Evolutionary conservation across 2,329 filamentous ascomycete species (phyloP).

Genomic region (Thelonectria olida): DNA sequence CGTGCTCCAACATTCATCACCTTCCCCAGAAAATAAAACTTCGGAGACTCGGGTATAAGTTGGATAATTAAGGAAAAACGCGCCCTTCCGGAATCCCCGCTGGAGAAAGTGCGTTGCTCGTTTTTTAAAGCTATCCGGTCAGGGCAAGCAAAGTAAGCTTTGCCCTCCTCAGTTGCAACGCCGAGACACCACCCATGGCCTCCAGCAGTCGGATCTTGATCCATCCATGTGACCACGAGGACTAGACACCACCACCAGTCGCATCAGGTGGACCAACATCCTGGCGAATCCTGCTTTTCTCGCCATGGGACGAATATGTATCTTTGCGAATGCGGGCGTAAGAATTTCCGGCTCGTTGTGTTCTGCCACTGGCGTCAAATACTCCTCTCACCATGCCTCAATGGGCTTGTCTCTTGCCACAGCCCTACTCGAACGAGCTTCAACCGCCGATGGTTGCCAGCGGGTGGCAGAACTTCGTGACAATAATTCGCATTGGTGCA

Average conservation of each 20-base stretch:
- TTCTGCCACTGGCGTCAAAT: background rate
- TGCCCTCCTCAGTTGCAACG: background rate
- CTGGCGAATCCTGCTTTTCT: conserved; percentile 25
- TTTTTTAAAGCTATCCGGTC: background rate
- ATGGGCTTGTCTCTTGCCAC: background rate
- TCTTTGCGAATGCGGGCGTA: too few relatives aligned
- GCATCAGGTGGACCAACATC: conserved; percentile 28
- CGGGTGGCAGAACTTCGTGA: background rate
- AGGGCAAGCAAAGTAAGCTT: background rate
- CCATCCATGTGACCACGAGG: conserved; percentile 26
- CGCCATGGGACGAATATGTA: background rate
- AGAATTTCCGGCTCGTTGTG: background rate
- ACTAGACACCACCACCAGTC: conserved; percentile 21
- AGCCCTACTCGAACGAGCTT: background rate
- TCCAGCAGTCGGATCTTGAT: conserved; percentile 15
- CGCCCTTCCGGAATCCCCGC: too few relatives aligned
- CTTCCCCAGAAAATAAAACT: background rate
- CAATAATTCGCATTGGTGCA: background rate
- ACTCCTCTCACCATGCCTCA: background rate
- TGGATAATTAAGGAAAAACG: background rate
- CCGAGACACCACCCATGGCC: background rate
- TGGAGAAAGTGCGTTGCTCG: too few relatives aligned
- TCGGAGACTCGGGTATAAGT: background rate
- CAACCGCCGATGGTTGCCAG: background rate
- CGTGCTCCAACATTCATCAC: background rate